A percentile compares a stretch with the other conserved stretches of the same genome.
These are phyloP conservation scores for Wickerhamiella occidentalis DNA, from an alignment of 805 yeast genomes.

Conservation along the genomic window DNA sequence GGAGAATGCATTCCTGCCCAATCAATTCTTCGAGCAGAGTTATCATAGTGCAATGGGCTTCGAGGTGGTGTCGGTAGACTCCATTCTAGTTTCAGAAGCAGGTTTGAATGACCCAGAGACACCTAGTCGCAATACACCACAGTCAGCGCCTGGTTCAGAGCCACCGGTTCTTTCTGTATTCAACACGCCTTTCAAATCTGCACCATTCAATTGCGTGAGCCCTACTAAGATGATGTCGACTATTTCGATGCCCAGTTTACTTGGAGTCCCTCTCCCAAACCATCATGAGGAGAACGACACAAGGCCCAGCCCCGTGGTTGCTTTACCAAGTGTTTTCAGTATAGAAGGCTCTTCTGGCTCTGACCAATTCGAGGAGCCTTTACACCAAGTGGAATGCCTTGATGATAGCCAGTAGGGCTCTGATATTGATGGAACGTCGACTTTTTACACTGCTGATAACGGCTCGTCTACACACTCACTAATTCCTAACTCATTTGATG, in stretches of 20 bases:
- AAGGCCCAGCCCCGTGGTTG: not conserved
- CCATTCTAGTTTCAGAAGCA: not conserved
- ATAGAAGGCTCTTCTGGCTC: not conserved
- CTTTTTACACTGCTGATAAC: not conserved
- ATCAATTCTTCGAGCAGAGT: not conserved
- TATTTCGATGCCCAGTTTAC: conserved; percentile 2
- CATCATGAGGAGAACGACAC: not conserved
- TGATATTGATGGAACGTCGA: not conserved
- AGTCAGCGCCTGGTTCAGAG: not conserved
- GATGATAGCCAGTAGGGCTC: not conserved
- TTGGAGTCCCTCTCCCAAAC: not conserved
- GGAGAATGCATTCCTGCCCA: not conserved
- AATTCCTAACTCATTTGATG: not conserved
- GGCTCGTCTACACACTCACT: not conserved
- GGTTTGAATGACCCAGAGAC: conserved; percentile 6
- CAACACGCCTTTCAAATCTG: not conserved
- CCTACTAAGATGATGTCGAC: not conserved
- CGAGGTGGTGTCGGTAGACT: not conserved
- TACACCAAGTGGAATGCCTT: not conserved
- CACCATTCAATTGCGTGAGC: not conserved
- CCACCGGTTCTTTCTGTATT: conserved; percentile 1
- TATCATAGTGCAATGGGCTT: not conserved
- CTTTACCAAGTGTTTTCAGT: conserved; percentile 1
- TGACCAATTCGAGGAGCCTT: not conserved
- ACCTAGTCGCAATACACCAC: not conserved